These are phyloP conservation scores for Metschnikowia bowlesiae DNA, from an alignment of 805 yeast species.

Conservation along the genomic window DNA sequence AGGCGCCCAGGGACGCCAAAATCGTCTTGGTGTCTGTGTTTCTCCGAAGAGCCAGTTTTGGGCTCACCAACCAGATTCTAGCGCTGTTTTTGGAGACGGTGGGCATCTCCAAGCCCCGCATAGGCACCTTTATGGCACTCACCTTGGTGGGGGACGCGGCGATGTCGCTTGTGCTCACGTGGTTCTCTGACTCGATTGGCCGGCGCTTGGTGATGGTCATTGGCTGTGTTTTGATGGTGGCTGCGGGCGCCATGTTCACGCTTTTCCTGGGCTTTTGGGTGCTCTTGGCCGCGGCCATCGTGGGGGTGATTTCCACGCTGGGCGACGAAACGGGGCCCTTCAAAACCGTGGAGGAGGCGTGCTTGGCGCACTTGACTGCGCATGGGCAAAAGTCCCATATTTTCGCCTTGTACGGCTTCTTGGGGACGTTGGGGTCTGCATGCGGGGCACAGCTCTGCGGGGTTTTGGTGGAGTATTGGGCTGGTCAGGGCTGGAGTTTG, in stretches of 20 bases:
- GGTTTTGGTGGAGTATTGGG: constrained; percentile 44
- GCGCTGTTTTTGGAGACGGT: constrained; percentile 60
- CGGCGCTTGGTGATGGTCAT: constrained; percentile 57
- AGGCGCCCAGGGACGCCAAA: constrained; percentile 44
- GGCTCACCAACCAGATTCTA: constrained; percentile 73
- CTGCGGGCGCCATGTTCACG: constrained; percentile 66
- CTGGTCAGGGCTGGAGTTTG: constrained; percentile 27
- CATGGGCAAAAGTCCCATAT: constrained; percentile 61
- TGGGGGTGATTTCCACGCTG: constrained; percentile 85
- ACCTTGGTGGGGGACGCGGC: constrained; percentile 76
- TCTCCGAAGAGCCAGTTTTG: constrained; percentile 68
- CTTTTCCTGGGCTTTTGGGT: constrained; percentile 47
- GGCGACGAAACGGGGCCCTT: constrained; percentile 93
- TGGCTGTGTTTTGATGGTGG: constrained; percentile 65
- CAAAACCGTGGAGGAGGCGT: constrained; percentile 78
- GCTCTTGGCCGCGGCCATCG: constrained; percentile 63
- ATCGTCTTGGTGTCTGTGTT: constrained; percentile 67
- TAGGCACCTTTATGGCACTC: constrained; percentile 78
- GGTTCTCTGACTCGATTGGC: constrained; percentile 73
- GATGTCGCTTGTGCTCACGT: constrained; percentile 65
- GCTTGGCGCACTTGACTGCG: constrained; percentile 74
- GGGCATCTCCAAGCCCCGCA: constrained; percentile 49
- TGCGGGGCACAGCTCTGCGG: constrained; percentile 69
- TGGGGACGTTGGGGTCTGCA: constrained; percentile 70
- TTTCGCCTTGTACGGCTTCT: constrained; percentile 68